Evolutionary conservation across 2,329 filamentous ascomycete species (phyloP), one percentile per base, ranked within the genome.

Genomic region (Magnaporthales sp.): DNA sequence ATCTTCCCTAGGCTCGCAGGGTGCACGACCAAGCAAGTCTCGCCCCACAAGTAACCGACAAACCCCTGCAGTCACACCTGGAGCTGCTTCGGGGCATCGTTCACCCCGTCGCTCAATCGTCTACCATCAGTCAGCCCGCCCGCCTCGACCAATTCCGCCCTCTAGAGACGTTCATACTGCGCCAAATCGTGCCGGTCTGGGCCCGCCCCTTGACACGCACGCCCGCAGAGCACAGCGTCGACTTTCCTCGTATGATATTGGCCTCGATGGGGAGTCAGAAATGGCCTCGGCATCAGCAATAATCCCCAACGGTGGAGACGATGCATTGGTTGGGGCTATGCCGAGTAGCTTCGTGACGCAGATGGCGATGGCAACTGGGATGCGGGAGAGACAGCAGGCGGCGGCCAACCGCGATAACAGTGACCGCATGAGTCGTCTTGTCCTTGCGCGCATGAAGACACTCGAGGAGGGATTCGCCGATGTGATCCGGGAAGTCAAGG

Each of bases 391-490:
- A 73, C 75, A 29, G 77, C 78, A 13, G 79, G 79, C 29, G 80
- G 80, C 66, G 80, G 81, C 15, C 7, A 32, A 31, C 4, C 64
- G 64, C 22, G 64, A 66, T 30, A 66, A 15, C 82, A 86, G 75
- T 27, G 89, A 91, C 73, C 86, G 91, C 56, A 90, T 93, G 84
- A 88, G 89, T 71, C 86, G 92, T 67, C 84, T 97, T 62, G 90
- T 97, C 77, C 81, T 97, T 62, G 92, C 92, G 9, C 84, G 92
- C 38, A 97, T 97, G 92, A 95, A 95, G 75, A 94, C 90, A 8
- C 83, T 98, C 2, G 93, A 98, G 75, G 92, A 96, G 77, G 90
- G 93, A 15, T 94, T 98, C 75, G 85, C 90, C 2, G 92, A 97
- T 68, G 89, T 96, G n/a, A 86, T 93, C 67, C 87, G 86, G 69